Evolutionary conservation across 2,329 filamentous ascomycete species (phyloP).

Genomic region (Septoria linicola): DNA sequence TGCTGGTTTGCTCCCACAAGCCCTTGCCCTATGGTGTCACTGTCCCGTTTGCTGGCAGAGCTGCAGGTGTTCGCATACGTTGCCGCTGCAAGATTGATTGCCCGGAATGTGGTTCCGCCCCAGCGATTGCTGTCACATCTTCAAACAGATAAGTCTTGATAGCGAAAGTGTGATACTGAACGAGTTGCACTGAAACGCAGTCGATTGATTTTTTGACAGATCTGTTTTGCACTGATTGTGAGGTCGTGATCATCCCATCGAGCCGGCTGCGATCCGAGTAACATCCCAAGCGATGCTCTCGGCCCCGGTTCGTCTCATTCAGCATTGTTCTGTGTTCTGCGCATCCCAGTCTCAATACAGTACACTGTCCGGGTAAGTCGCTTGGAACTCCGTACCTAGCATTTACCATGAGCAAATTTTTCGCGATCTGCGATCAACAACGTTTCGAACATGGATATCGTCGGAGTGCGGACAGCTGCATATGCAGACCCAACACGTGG

Average conservation of each 20-base stretch:
- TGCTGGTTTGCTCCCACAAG: slow-evolving; percentile 14
- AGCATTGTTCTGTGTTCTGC: not conserved
- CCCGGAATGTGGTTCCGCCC: slow-evolving; percentile 7
- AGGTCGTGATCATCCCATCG: not conserved
- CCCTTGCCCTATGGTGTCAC: slow-evolving; percentile 11
- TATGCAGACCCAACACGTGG: slow-evolving; percentile 8
- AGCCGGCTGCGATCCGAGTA: not conserved
- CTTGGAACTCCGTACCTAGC: not conserved
- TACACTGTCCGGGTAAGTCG: slow-evolving; percentile 1
- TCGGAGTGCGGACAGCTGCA: not conserved
- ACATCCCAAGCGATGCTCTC: not conserved
- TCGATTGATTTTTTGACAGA: slow-evolving; percentile 4
- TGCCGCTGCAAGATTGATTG: slow-evolving; percentile 14
- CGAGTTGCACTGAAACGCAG: slow-evolving; percentile 5
- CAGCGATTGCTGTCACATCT: slow-evolving; percentile 1
- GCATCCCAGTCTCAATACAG: not conserved
- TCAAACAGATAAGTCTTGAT: slow-evolving; percentile 10
- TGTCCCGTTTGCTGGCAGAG: slow-evolving; percentile 12
- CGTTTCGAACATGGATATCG: slow-evolving; percentile 12
- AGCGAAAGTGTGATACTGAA: not conserved
- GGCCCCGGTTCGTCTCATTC: not conserved
- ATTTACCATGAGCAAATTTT: slow-evolving; percentile 13
- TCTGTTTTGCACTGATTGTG: slow-evolving; percentile 4
- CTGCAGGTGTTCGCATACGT: slow-evolving; percentile 12
- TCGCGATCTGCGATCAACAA: slow-evolving; percentile 18